These are phyloP conservation scores for Penicillium simplicissimum DNA, from an alignment of 495 filamentous ascomycete species.

Conservation along the genomic window DNA sequence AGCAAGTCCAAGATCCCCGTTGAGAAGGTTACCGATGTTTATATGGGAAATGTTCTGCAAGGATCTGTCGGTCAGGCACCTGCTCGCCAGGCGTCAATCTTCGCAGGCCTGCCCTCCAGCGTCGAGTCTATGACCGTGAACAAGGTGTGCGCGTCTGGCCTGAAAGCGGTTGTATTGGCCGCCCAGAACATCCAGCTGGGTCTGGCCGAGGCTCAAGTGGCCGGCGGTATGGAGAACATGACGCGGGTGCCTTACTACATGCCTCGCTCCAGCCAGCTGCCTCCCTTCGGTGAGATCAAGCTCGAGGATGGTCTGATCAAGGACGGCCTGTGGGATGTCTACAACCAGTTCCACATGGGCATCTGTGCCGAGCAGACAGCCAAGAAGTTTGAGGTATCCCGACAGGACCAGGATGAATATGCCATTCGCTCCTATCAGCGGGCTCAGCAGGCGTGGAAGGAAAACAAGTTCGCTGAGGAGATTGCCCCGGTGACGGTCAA, in stretches of 20 bases:
- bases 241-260: conserved; percentile 89
- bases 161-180: conserved; percentile 88
- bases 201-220: conserved; percentile 79
- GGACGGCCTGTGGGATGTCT: conserved; percentile 95
- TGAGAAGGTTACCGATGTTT: conserved; percentile 80
- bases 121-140: conserved; percentile 91
- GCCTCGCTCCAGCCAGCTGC: conserved; percentile 69
- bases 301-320: conserved; percentile 91
- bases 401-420: conserved; percentile 87
- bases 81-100: conserved; percentile 85
- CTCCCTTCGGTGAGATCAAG: conserved; percentile 81
- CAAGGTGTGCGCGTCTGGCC: conserved; percentile 93
- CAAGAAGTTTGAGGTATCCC: conserved; percentile 76
- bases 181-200: conserved; percentile 94
- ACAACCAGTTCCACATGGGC: conserved; percentile 96
- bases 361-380: conserved; percentile 96
- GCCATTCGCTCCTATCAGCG: conserved; percentile 85
- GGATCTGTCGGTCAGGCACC: conserved; percentile 84
- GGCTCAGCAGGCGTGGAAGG: conserved; percentile 86
- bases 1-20: conserved; percentile 77
- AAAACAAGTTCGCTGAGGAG: conserved; percentile 78
- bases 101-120: conserved; percentile 74
- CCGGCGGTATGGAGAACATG: conserved; percentile 99
- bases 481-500: conserved; percentile 83
- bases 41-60: conserved; percentile 97